Conservation (phyloP, 179 eudicot genomes). For the Heliamphora pulchella region DNA sequence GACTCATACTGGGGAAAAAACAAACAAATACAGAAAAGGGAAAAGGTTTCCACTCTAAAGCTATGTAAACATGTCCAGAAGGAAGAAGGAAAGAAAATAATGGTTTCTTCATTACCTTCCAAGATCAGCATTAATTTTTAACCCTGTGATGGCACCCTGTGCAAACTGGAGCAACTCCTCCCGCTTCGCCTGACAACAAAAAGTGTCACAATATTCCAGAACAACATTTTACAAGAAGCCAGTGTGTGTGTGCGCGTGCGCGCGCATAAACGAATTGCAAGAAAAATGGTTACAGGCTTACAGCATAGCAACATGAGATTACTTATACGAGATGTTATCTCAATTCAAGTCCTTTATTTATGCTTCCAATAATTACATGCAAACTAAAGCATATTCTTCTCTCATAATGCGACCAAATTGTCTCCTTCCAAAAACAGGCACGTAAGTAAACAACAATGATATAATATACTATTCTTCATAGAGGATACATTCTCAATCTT, state of each 20-base stretch:
- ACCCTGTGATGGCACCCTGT: conserved; percentile 87
- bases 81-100: conserved; percentile 11
- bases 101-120: conserved; percentile 48
- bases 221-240: too few relatives aligned
- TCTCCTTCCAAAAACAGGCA: background rate
- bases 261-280: too few relatives aligned
- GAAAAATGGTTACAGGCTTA: too few relatives aligned
- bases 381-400: background rate
- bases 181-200: conserved; percentile 63
- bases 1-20: background rate
- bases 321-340: background rate
- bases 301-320: background rate
- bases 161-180: conserved; percentile 97
- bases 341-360: background rate
- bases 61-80: background rate
- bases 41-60: background rate
- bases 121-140: conserved; percentile 81
- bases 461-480: background rate
- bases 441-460: background rate
- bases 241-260: too few relatives aligned
- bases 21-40: background rate
- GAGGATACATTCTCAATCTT: background rate
- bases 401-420: too few relatives aligned
- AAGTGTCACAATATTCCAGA: background rate
- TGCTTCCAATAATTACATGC: background rate